Base-by-base conservation (phyloP, 2,329 filamentous ascomycete genomes). In the Botrytis tulipae region DNA sequence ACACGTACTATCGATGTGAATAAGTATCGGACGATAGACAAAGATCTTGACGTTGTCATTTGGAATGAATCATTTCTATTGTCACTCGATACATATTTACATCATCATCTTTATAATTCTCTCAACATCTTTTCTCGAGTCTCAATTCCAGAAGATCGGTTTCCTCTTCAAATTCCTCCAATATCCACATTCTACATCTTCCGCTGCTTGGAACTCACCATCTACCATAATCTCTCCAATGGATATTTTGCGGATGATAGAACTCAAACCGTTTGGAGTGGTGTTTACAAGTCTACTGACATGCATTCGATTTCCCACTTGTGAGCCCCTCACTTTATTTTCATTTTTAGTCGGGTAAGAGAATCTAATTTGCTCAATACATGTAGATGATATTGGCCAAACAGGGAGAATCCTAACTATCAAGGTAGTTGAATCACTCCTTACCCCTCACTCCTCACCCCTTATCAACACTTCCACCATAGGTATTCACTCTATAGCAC, bases 151-250 rank as follows among this genome's bases (percentile, higher is more conserved):
- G 46, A 10, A 48, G 22, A 25, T 10, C 8, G 20, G 3, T 12
- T 48, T 48, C 20, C 9, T 25, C 12, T 48, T 4, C 3, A 22
- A 25, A 10, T 25, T 25, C 4, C 22, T 25, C 46, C 22, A 12
- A 25, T 5, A 48, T 48, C 46, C 46, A 48, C 9, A 48, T 22
- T 48, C 22, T 48, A 12, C 22, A 48, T 25, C 46, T 12, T 25
- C 46, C 10, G 9, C 46, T 48, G 9, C 12, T 48, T 25, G 20
- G 20, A 48, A 48, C 46, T 48, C 46, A 8, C 9, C 20, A 22
- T 22, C 7, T 0, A 48, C 9, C 3, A 48, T 25, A 0, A 12
- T 25, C 1, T 25, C 9, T 1, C 46, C 44, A 0, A 48, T 37
- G 4, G 42, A 42, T 18, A n/a, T 51, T n/a, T 25, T 6, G 48